Evolutionary conservation across 176 grass and related monocot species (phyloP).

Genomic region (Rhipidocladum racemiflorum): DNA sequence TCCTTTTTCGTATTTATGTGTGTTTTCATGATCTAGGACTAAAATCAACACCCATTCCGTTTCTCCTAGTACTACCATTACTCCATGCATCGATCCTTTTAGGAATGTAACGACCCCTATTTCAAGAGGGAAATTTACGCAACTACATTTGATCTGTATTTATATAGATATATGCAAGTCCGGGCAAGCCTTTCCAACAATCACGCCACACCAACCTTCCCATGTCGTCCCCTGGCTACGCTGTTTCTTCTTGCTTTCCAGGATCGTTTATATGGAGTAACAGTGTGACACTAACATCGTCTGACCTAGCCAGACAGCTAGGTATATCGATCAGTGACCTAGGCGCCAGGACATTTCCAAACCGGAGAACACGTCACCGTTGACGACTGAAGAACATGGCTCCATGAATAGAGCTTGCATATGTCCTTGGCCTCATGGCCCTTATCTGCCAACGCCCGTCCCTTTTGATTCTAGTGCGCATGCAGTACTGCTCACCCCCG

Average conservation of each 20-base stretch:
- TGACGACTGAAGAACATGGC: background rate
- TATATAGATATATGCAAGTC: background rate
- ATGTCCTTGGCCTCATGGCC: background rate
- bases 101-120: background rate
- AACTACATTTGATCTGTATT: background rate
- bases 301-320: background rate
- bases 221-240: too few species aligned
- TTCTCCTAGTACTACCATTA: background rate
- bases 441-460: background rate
- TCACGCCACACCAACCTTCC: background rate
- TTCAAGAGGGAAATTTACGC: background rate
- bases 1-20: too few species aligned
- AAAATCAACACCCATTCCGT: background rate
- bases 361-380: background rate
- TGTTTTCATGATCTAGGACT: too few species aligned
- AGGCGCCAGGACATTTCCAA: background rate
- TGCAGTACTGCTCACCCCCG: too few species aligned
- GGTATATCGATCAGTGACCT: background rate
- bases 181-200: background rate
- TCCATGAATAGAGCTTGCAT: background rate
- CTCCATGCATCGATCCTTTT: background rate
- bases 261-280: background rate
- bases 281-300: background rate
- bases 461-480: background rate
- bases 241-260: background rate